Evolutionary conservation across 176 grass and related monocot species (phyloP).

Genomic region (Aechmea fasciata): DNA sequence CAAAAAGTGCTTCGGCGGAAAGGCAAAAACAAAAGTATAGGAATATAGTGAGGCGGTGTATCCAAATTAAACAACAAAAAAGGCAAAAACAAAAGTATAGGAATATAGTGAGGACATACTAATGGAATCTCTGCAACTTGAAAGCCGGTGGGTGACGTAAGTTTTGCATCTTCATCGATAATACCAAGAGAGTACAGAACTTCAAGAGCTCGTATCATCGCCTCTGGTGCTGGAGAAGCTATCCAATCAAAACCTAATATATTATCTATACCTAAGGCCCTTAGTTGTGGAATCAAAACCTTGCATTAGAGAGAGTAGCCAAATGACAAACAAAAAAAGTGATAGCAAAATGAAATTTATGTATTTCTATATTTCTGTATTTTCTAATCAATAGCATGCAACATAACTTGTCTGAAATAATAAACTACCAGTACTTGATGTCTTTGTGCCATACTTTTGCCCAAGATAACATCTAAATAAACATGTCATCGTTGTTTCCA

Average conservation of each 20-base stretch:
- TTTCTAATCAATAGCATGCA: no score
- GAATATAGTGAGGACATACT: constrained; percentile 30
- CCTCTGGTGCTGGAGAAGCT: constrained; percentile 83
- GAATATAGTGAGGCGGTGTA: neutral
- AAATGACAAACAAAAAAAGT: neutral
- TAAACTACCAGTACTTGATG: no score
- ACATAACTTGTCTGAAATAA: no score
- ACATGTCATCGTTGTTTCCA: no score
- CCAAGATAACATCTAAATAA: no score
- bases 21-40: no score
- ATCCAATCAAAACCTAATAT: constrained; percentile 98
- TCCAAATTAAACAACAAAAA: constrained; percentile 8
- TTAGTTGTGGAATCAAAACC: constrained; percentile 40
- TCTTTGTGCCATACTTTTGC: no score
- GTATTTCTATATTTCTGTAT: no score
- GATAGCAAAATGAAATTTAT: neutral
- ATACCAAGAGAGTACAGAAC: constrained; percentile 84
- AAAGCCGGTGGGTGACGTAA: constrained; percentile 80
- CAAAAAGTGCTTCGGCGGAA: no score
- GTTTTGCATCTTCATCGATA: constrained; percentile 88
- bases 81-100: neutral
- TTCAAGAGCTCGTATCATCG: constrained; percentile 87
- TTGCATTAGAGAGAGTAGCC: neutral
- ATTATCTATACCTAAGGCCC: constrained; percentile 94
- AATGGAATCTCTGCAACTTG: constrained; percentile 87